A percentile compares a stretch with the other conserved stretches of the same genome.
phyloP scores from a whole-genome alignment of 352 stramenopile genomes.

The Blastocystis sp. region DNA sequence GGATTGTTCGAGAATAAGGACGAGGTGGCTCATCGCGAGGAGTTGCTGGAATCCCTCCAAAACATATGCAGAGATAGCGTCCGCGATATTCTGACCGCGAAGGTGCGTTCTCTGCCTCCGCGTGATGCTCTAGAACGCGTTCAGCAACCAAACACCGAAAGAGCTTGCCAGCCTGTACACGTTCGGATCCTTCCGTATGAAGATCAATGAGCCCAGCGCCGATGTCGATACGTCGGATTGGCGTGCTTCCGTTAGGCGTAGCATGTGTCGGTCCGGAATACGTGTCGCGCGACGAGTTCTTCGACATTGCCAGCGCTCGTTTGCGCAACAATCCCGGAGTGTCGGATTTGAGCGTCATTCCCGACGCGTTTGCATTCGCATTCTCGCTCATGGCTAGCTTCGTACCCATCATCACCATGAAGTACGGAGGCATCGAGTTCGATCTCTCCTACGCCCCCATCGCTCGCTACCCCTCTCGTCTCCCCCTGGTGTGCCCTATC shows the following conservation, averaged over 20 bases:
- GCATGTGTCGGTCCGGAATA: slow-evolving; percentile 79
- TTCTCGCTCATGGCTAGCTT: slow-evolving; percentile 82
- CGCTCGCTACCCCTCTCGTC: slow-evolving; percentile 21
- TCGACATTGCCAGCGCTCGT: slow-evolving; percentile 79
- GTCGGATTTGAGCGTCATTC: slow-evolving; percentile 79
- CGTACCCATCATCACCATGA: slow-evolving; percentile 65
- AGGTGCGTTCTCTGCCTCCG: slow-evolving; percentile 73
- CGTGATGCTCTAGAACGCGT: slow-evolving; percentile 72
- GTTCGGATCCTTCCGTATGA: slow-evolving; percentile 85
- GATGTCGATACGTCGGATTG: slow-evolving; percentile 52
- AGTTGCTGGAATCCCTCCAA: slow-evolving; percentile 76
- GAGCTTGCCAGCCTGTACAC: slow-evolving; percentile 77
- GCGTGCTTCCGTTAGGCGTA: slow-evolving; percentile 77
- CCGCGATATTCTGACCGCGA: slow-evolving; percentile 72
- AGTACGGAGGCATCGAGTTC: slow-evolving; percentile 63
- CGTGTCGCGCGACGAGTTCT: slow-evolving; percentile 81
- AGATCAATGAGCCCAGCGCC: slow-evolving; percentile 78
- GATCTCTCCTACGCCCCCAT: slow-evolving; percentile 67
- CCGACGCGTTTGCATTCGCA: slow-evolving; percentile 87
- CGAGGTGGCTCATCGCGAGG: slow-evolving; percentile 76
- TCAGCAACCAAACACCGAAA: slow-evolving; percentile 72
- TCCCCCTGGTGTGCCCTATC: slow-evolving; percentile 71
- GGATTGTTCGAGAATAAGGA: slow-evolving; percentile 78
- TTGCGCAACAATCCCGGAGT: slow-evolving; percentile 78
- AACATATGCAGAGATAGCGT: slow-evolving; percentile 79